These are phyloP conservation scores for Neonectria ditissima DNA, from an alignment of 2,329 filamentous ascomycete genomes.

Conservation along the genomic window DNA sequence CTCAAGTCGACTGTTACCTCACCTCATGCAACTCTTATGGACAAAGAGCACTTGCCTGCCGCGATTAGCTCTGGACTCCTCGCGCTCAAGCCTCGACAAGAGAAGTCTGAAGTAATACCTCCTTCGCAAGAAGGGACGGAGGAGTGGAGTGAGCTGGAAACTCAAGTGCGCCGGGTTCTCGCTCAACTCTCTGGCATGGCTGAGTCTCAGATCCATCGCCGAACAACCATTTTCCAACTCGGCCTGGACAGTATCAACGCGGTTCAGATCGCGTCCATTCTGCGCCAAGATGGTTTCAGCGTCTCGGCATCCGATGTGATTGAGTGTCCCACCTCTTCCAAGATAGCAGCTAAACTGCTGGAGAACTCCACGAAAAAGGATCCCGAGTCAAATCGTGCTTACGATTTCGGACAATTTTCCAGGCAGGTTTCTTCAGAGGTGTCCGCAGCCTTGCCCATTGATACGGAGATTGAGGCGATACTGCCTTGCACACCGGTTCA, in stretches of 20 bases:
- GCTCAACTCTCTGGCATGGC: constrained; percentile 68
- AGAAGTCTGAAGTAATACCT: constrained; percentile 28
- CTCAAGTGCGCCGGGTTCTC: constrained; percentile 66
- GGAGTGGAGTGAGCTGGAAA: constrained; percentile 65
- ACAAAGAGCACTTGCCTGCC: constrained; percentile 39
- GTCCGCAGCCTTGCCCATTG: constrained; percentile 24
- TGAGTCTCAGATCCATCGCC: constrained; percentile 61
- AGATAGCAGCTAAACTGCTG: constrained; percentile 49
- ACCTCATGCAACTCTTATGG: constrained; percentile 43
- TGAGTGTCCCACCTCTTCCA: constrained; percentile 64
- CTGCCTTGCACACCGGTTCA: constrained; percentile 86
- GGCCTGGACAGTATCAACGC: constrained; percentile 93
- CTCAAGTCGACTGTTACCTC: constrained; percentile 42
- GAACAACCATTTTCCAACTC: constrained; percentile 85
- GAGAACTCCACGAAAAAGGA: constrained; percentile 27
- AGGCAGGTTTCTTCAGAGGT: constrained; percentile 47
- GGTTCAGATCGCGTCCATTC: constrained; percentile 76
- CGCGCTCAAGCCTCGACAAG: constrained; percentile 37
- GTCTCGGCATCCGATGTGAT: constrained; percentile 81
- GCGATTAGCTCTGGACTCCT: constrained; percentile 33
- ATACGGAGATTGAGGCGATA: constrained; percentile 64
- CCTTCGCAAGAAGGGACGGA: constrained; percentile 35
- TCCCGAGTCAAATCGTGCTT: constrained; percentile 27
- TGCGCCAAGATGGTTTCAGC: constrained; percentile 69
- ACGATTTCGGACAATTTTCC: constrained; percentile 58